Evolutionary conservation across 371 early-diverging fungal genomes (phyloP).

Genomic region (Mucor racemosus): DNA sequence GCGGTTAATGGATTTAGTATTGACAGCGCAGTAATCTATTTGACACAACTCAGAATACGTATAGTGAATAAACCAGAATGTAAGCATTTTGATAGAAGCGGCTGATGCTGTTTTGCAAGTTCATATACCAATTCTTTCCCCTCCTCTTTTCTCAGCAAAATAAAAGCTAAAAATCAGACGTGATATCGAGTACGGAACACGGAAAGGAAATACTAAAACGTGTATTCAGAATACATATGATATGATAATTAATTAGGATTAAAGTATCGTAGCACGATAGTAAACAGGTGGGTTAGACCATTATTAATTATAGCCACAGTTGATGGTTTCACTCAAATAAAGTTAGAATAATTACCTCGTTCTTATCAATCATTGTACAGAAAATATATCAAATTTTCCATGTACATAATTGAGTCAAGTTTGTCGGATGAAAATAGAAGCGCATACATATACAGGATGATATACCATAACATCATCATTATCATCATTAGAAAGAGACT

Average conservation of each 20-base stretch:
- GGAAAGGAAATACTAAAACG: neutral
- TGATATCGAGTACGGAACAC: neutral
- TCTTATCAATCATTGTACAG: neutral
- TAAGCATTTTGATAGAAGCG: too few relatives aligned
- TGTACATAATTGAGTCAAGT: neutral
- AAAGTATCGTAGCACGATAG: neutral
- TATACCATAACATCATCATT: neutral
- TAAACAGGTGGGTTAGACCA: neutral
- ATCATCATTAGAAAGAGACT: too few relatives aligned
- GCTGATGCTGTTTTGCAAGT: too few relatives aligned
- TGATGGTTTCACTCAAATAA: slow-evolving; percentile 1
- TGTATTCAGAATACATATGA: neutral
- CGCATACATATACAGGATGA: neutral
- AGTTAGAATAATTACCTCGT: neutral
- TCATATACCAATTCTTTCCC: too few relatives aligned
- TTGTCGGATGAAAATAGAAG: neutral
- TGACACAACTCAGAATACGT: too few relatives aligned
- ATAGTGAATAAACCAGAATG: too few relatives aligned
- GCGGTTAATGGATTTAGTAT: too few relatives aligned
- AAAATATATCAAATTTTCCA: neutral
- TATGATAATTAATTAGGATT: neutral
- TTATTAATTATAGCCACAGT: neutral
- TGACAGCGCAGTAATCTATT: too few relatives aligned
- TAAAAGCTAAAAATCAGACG: too few relatives aligned
- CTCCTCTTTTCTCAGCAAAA: too few relatives aligned